phyloP scores from a whole-genome alignment of 1,284 basidiomycete species.

The Melampsora americana region DNA sequence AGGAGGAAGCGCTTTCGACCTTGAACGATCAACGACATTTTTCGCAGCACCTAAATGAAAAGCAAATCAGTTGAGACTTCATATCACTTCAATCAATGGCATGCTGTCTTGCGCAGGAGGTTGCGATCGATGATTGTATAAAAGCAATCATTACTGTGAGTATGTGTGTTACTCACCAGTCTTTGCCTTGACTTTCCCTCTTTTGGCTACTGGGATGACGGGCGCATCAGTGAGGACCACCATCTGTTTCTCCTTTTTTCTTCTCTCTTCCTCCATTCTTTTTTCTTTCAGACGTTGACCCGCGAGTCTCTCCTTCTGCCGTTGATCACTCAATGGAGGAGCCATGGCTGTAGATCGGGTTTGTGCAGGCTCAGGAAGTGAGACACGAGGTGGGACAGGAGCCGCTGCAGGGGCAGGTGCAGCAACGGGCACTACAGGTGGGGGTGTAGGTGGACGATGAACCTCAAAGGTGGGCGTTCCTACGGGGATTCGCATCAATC shows the following conservation, averaged over 20 bases:
- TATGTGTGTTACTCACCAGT: background rate
- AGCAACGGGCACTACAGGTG: background rate
- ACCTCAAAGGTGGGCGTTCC: conserved; percentile 25
- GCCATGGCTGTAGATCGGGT: background rate
- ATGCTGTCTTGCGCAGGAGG: background rate
- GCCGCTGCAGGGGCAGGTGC: background rate
- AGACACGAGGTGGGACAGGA: background rate
- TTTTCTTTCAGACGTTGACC: conserved; percentile 41
- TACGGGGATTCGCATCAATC: conserved; percentile 28
- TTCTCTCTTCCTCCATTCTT: conserved; percentile 34
- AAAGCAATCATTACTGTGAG: too few relatives aligned
- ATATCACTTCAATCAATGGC: background rate
- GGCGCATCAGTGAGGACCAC: conserved; percentile 24
- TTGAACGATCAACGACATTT: background rate
- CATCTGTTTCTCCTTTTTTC: conserved; percentile 40
- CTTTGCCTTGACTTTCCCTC: conserved; percentile 21
- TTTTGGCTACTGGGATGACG: conserved; percentile 1
- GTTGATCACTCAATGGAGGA: background rate
- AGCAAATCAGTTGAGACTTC: background rate
- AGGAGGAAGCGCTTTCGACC: background rate
- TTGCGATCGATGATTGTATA: background rate
- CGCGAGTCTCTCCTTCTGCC: conserved; percentile 30
- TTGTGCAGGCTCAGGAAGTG: background rate
- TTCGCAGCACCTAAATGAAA: background rate
- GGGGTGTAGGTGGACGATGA: conserved; percentile 8